phyloP scores from a whole-genome alignment of 306 rosid species.

The Cicer judaicum region DNA sequence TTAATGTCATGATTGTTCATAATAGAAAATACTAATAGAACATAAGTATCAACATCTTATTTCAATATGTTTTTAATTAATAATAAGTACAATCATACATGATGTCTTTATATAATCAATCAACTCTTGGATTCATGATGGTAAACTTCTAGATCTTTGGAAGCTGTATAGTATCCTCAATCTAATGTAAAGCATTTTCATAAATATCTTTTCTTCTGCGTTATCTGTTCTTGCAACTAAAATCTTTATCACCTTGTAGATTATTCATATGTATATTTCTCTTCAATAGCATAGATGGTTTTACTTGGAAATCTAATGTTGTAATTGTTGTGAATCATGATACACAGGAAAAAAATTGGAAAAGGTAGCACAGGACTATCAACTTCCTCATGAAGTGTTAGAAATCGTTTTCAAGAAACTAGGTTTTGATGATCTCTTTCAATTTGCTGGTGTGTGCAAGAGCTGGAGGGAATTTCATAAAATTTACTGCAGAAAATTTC shows the following conservation, averaged over 20 bases:
- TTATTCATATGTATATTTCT: not conserved
- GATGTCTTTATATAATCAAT: not conserved
- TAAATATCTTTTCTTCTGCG: not conserved
- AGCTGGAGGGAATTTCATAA: not conserved
- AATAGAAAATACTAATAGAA: not conserved
- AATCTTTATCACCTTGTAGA: not conserved
- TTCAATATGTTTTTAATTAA: too few relatives aligned
- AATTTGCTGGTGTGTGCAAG: slow-evolving; percentile 24
- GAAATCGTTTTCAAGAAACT: slow-evolving; percentile 9
- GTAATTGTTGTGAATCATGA: not conserved
- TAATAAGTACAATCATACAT: too few relatives aligned
- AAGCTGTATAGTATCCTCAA: not conserved
- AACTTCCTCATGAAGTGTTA: slow-evolving; percentile 31
- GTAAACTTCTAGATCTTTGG: too few relatives aligned
- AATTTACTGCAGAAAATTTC: not conserved
- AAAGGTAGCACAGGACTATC: not conserved
- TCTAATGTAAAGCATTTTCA: not conserved
- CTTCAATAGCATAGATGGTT: not conserved
- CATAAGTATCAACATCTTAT: too few relatives aligned
- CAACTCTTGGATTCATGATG: not conserved
- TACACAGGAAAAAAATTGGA: not conserved
- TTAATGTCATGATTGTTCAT: not conserved
- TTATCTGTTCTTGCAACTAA: not conserved
- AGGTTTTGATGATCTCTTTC: slow-evolving; percentile 27
- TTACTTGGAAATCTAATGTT: not conserved